Evolutionary conservation across 208 protist species (phyloP), one percentile per base, ranked within the genome.

Genomic region (Acanthamoeba lenticulata): DNA sequence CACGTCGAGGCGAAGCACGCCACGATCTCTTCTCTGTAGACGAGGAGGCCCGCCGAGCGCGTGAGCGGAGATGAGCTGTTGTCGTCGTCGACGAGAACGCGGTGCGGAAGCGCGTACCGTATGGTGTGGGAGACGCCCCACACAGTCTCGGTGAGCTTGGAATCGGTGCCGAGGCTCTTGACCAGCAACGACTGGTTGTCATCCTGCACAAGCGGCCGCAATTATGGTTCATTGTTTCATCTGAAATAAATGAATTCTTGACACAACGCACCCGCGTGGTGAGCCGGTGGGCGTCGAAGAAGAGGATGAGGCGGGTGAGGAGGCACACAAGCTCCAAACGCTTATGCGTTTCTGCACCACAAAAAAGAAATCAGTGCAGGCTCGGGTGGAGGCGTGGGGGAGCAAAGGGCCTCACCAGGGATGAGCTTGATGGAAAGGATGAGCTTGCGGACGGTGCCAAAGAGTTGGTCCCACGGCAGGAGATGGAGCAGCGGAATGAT

Each of bases 301-400:
- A 83, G 27, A 83, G 72, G 38, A 83, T 83, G 24, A 34, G 4
- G 6, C 42, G 34, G 40, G 72, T 34, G 72, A 83, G 44, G 24
- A 83, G 72, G 72, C 72, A 83, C 42, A 83, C 72, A 7, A 83
- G 40, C 29, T 83, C 72, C 38, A 83, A 83, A 45, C 72, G 72
- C 72, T 83, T 83, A 83, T 83, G 72, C 72, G 72, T 83, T 49
- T 83, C 72, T 83, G 72, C 36, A 34, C 67, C 13, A 72, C 62
- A 72, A 29, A 7, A 38, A 72, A 44, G 34, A 36, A 42, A 9
- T 9, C 4, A 79, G 57, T 67, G 5, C 5, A 34, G n/a, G n/a
- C 5, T 67, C 57, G 21, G 21, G 57, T 34, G 5, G 24, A 7
- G 24, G 57, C 3, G 57, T 17, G 67, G 5, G 67, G 11, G 27